Base-by-base conservation (phyloP, 306 rosid species). In the Dryas drummondii region DNA sequence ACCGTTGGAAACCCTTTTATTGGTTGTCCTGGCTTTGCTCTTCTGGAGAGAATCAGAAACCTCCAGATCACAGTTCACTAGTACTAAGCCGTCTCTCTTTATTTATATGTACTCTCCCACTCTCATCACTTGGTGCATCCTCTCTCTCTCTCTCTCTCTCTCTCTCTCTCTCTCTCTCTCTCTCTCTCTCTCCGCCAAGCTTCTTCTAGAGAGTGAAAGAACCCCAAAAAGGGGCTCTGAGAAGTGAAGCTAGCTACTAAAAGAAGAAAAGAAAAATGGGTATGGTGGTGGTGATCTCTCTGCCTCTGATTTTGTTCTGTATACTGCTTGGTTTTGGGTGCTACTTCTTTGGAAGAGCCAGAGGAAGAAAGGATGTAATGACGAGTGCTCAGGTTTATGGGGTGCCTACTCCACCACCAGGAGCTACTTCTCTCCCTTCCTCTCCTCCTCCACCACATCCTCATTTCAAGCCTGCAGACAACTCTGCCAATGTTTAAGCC, bases 251-350 rank as follows among this genome's bases (percentile, higher is more conserved):
- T 22, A 19, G 65, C 37, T 37, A 12, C 4, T 0, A 58, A 59
- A 12, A 17, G 5, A 40, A 49, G 40, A 49, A 50, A 27, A 41
- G 53, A 49, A 66, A 77, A 83, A 91, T 94, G 98, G 98, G 98
- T 1, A 79, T 94, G 94, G 94, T 91, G 60, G 88, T 90, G 79
- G 94, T 94, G 79, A 84, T 94, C 4, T 91, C 96, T 81, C 93
- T 94, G 62, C 98, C 98, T 22, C 50, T 94, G 2, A 91, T 94
- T 15, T 4, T 94, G 5, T 90, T 94, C 79, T 79, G 86, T 62
- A n/a, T 94, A 3, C 7, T 88, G 11, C 85, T 94, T 4, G 94
- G 97, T 0, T 91, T 90, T n/a, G 97, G 98, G 2, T 94, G 97
- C 72, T 94, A 87, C 87, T 94, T 88, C 66, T 66, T 88, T 7